Conservation (phyloP, 768 basidiomycete species). For the Boletales sp. region DNA sequence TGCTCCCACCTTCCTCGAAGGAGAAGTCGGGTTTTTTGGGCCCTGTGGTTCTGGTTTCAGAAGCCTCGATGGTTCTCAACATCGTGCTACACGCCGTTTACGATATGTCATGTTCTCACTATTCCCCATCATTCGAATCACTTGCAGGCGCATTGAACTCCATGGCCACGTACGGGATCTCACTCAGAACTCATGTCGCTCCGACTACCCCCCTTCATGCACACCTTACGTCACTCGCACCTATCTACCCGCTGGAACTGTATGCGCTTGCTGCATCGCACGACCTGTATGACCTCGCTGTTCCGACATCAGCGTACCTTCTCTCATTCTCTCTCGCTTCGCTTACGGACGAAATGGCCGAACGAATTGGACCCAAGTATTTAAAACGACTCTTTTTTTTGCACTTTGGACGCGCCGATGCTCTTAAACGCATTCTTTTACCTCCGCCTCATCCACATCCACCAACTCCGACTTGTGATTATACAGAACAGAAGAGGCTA, state of each 20-base stretch:
- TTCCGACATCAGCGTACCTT: slow-evolving; percentile 69
- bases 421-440: slow-evolving; percentile 72
- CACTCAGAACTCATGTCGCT: slow-evolving; percentile 42
- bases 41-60: slow-evolving; percentile 56
- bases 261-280: slow-evolving; percentile 68
- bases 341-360: slow-evolving; percentile 67
- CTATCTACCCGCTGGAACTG: slow-evolving; percentile 63
- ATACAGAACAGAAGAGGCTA: slow-evolving; percentile 72
- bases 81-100: slow-evolving; percentile 72
- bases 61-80: slow-evolving; percentile 62
- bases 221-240: slow-evolving; percentile 64
- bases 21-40: slow-evolving; percentile 41
- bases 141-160: slow-evolving; percentile 54
- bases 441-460: slow-evolving; percentile 74
- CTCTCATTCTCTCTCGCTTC: slow-evolving; percentile 66
- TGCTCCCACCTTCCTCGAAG: slow-evolving; percentile 45
- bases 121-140: slow-evolving; percentile 62
- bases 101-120: slow-evolving; percentile 69
- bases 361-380: slow-evolving; percentile 70
- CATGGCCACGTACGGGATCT: slow-evolving; percentile 59
- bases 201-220: slow-evolving; percentile 55
- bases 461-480: slow-evolving; percentile 67
- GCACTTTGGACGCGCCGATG: slow-evolving; percentile 79
- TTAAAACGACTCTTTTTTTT: slow-evolving; percentile 80
- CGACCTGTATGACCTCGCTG: slow-evolving; percentile 70